These are phyloP conservation scores for Claviceps africana DNA, from an alignment of 2,329 filamentous ascomycete species.

Conservation along the genomic window DNA sequence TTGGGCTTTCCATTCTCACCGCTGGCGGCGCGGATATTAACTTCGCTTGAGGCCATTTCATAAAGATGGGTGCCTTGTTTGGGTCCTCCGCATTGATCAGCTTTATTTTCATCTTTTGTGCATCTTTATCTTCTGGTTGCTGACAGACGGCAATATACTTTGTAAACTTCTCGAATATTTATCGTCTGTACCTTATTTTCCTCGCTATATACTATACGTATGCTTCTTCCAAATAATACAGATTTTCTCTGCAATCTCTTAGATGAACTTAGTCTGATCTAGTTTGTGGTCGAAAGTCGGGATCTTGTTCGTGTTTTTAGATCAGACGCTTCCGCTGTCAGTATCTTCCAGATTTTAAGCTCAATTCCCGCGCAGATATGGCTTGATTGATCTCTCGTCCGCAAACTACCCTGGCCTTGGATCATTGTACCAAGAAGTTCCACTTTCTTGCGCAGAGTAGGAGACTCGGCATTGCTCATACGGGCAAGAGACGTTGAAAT, in stretches of 20 bases:
- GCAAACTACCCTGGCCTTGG: background rate
- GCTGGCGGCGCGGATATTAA: background rate
- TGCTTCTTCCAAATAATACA: background rate
- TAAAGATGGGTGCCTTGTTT: background rate
- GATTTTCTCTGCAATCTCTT: background rate
- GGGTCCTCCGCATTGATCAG: background rate
- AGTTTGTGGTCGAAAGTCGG: background rate
- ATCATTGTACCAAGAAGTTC: constrained; percentile 2
- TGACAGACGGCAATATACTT: background rate
- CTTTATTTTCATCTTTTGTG: background rate
- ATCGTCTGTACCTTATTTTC: background rate
- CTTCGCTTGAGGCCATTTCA: background rate
- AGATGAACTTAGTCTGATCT: background rate
- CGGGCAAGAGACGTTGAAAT: constrained; percentile 19
- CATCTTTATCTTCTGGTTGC: background rate
- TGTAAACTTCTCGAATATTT: background rate
- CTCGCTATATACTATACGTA: background rate
- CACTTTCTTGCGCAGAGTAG: constrained; percentile 18
- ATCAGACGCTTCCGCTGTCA: constrained; percentile 9
- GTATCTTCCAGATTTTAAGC: constrained; percentile 12
- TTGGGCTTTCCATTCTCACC: background rate
- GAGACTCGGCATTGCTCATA: constrained; percentile 22
- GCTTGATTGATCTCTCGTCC: background rate
- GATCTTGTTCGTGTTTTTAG: background rate
- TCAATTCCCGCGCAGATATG: constrained; percentile 7